Base-by-base conservation (phyloP, 257 asterid species). In the Mentha longifolia region DNA sequence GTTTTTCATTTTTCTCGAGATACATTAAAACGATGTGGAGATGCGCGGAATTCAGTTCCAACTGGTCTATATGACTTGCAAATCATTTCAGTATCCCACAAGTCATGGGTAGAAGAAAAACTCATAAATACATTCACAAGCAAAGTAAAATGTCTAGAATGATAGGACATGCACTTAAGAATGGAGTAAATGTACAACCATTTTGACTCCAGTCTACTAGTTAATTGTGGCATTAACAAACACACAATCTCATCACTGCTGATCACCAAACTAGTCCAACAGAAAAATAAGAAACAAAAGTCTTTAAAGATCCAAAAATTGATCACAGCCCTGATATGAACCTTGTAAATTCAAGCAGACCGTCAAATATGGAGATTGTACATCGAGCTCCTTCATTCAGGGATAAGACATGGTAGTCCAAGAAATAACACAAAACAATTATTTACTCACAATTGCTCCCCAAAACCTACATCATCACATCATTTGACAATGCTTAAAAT, bases 111-210 rank as follows among this genome's bases (percentile, higher is more conserved):
- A 16, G 31, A 46, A 16, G 31, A 46, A 46, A 19, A 31, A 45
- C 17, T 7, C 25, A 22, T 9, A 20, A 41, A 61, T 67, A 57
- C 42, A 25, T 45, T 31, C 17, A 14, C 31, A 39, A 8, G 46
- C 41, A 28, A 52, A 65, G 63, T 14, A 12, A 49, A 42, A 16
- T 62, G 67, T 33, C 62, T 12, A 56, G 43, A 28, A 57, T 30
- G 22, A 51, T 12, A 70, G 9, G 59, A 15, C 35, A 62, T 46
- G 63, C 69, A 76, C 20, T 35, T 16, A 14, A 37, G 35, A 59
- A 59, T 71, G 49, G 28, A 62, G 51, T 51, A 72, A 72, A 30
- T 56, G 56, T n/a, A 15, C 11, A 55, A 52, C 31, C 46, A 41
- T 50, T 66, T 33, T 71, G 43, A 65, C 51, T 39, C 71, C 45